These are phyloP conservation scores for Abelmoschus esculentus DNA, from an alignment of 345 rosid genomes.

Conservation along the genomic window DNA sequence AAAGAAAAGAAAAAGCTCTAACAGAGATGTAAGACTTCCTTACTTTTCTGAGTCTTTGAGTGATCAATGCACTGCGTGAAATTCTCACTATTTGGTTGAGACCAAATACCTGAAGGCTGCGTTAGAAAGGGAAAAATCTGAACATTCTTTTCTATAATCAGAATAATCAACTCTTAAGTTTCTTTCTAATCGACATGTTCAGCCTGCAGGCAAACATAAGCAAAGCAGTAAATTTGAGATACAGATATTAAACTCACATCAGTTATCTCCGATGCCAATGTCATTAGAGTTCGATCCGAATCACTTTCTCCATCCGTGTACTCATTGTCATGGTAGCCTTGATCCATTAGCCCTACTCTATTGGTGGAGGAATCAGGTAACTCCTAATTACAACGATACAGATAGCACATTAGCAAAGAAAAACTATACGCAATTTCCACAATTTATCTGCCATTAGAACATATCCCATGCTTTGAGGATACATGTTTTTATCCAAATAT, in stretches of 20 bases:
- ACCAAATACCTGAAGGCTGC: slow-evolving; percentile 81
- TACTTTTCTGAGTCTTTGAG: slow-evolving; percentile 59
- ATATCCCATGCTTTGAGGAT: background rate
- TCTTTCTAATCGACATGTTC: background rate
- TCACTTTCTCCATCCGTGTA: slow-evolving; percentile 35
- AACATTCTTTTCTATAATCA: background rate
- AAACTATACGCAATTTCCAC: background rate
- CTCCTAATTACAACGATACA: slow-evolving; percentile 27
- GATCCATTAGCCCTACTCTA: slow-evolving; percentile 25
- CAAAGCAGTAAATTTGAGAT: background rate
- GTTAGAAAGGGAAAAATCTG: slow-evolving; percentile 15
- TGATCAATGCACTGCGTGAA: slow-evolving; percentile 63
- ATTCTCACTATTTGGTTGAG: slow-evolving; percentile 70
- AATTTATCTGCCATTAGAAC: background rate
- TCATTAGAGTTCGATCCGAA: slow-evolving; percentile 36
- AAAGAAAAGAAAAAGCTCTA: too few species aligned
- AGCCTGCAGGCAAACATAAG: background rate
- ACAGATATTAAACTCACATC: slow-evolving; percentile 44
- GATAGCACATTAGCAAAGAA: background rate
- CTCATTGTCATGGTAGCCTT: slow-evolving; percentile 31
- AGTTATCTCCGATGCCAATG: slow-evolving; percentile 31
- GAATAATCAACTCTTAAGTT: background rate
- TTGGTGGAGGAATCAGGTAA: slow-evolving; percentile 25
- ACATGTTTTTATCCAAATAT: background rate
- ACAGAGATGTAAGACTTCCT: slow-evolving; percentile 8